Evolutionary conservation across 345 rosid species (phyloP).

Genomic region (Corymbia maculata): DNA sequence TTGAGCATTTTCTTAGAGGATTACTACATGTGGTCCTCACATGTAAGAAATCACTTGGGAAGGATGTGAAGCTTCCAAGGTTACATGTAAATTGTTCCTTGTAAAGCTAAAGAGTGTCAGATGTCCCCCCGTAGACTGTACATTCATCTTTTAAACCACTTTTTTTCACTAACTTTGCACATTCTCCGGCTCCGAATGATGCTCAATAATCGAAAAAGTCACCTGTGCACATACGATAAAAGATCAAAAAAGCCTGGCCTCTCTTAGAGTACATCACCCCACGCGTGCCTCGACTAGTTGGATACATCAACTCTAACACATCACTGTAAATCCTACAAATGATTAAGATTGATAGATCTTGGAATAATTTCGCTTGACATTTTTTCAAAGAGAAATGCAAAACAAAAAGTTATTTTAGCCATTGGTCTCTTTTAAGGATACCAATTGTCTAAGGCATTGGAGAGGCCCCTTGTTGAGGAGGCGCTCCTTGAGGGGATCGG

Average conservation of each 20-base stretch:
- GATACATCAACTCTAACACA: not conserved
- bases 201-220: not conserved
- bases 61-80: too few species aligned
- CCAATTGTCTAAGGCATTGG: fast-evolving
- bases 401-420: not conserved
- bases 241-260: not conserved
- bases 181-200: not conserved
- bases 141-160: not conserved
- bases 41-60: too few species aligned
- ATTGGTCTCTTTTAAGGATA: not conserved
- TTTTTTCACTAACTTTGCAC: not conserved
- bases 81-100: too few species aligned
- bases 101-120: too few species aligned
- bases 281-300: not conserved
- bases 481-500: not conserved
- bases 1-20: too few species aligned
- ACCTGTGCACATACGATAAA: not conserved
- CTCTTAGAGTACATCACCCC: not conserved
- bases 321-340: not conserved
- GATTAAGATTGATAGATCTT: not conserved
- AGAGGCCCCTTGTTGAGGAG: fast-evolving
- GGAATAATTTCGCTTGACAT: not conserved
- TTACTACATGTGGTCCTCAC: too few species aligned
- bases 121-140: not conserved
- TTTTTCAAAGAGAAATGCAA: not conserved